Conservation (phyloP, 2,329 filamentous ascomycete genomes). For the Microdochium nivale region DNA sequence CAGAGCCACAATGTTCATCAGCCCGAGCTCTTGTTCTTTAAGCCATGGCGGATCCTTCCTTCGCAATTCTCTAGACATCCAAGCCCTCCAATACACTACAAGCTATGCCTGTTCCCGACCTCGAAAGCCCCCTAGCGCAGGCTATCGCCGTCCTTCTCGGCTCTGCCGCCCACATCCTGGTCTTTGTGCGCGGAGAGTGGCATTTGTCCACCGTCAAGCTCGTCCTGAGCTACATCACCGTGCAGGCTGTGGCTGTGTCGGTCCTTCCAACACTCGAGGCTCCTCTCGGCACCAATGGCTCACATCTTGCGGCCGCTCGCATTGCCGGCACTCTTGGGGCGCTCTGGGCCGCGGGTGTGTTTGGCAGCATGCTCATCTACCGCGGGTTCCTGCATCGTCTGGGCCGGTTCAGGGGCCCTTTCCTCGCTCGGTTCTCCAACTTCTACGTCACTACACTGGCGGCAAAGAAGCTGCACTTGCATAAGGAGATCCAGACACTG, state of each 20-base stretch:
- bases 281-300: background rate
- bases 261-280: background rate
- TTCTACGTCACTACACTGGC: conserved; percentile 8
- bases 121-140: background rate
- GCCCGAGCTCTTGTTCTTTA: no score
- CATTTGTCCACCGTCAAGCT: background rate
- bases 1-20: no score
- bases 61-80: no score
- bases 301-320: background rate
- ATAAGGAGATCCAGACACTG: conserved; percentile 15
- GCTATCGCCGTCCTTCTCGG: background rate
- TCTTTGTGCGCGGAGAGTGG: background rate
- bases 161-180: background rate
- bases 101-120: background rate
- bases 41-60: no score
- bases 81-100: background rate
- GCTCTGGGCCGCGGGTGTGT: background rate
- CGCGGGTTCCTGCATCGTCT: background rate
- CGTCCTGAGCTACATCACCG: background rate
- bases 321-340: background rate
- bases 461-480: conserved; percentile 12
- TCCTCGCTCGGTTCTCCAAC: background rate
- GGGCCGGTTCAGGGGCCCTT: background rate
- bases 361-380: background rate
- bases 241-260: background rate